A percentile compares a stretch with the other conserved stretches of the same genome.
phyloP scores from a whole-genome alignment of 2,329 filamentous ascomycete species.

The Neofusicoccum cordaticola region DNA sequence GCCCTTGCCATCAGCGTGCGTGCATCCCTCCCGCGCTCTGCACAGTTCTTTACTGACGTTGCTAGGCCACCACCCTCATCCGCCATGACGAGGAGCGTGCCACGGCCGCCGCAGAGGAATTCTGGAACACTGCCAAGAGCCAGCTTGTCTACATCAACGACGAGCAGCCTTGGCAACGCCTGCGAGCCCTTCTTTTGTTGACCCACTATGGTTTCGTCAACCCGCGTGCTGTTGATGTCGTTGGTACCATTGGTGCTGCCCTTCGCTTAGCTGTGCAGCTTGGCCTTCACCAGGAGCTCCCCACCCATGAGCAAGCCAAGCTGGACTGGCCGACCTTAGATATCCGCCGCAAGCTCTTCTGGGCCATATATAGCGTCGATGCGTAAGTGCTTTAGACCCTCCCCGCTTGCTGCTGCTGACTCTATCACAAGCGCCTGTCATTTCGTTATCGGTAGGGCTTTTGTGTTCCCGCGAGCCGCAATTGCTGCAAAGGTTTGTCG shows the following conservation, averaged over 20 bases:
- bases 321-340: background rate
- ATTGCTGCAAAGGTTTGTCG: slow-evolving; percentile 1
- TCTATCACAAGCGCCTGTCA: background rate
- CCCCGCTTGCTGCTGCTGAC: background rate
- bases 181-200: slow-evolving; percentile 4
- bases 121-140: slow-evolving; percentile 15
- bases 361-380: slow-evolving; percentile 10
- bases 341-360: slow-evolving; percentile 12
- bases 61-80: slow-evolving; percentile 1
- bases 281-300: slow-evolving; percentile 5
- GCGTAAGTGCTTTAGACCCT: background rate
- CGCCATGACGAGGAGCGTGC: slow-evolving; percentile 13
- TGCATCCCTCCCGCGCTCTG: background rate
- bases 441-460: slow-evolving; percentile 6
- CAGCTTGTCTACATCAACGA: slow-evolving; percentile 7
- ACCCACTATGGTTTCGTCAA: slow-evolving; percentile 16
- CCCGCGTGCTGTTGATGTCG: slow-evolving; percentile 1
- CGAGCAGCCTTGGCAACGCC: slow-evolving; percentile 1
- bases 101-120: slow-evolving; percentile 9
- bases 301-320: background rate
- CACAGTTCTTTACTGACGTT: background rate
- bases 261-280: background rate
- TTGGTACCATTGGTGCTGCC: slow-evolving; percentile 4
- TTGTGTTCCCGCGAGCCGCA: slow-evolving; percentile 4
- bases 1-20: slow-evolving; percentile 11